Conservation (phyloP, 1,139 yeast species). For the Kluyveromyces sp. region DNA sequence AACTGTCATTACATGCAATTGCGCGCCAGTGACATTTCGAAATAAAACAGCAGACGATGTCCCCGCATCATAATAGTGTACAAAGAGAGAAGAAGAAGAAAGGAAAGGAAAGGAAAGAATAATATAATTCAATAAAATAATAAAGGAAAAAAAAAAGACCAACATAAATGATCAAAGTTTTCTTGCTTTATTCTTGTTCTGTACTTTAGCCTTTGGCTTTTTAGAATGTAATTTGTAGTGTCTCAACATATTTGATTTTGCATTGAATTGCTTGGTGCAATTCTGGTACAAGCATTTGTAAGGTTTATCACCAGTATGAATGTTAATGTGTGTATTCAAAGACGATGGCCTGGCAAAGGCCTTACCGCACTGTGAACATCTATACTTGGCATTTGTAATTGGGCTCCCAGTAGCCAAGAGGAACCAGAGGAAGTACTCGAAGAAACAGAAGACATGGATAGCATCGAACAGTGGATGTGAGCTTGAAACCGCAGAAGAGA, state of each 20-base stretch:
- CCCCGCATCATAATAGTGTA: too few relatives aligned
- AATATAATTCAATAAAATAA: too few relatives aligned
- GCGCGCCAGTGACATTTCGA: not conserved
- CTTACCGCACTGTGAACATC: constrained; percentile 64
- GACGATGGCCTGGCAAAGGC: constrained; percentile 77
- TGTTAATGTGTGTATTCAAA: constrained; percentile 68
- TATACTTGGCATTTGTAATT: constrained; percentile 9
- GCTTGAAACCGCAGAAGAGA: too few relatives aligned
- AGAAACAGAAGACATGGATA: not conserved
- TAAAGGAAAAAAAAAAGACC: too few relatives aligned
- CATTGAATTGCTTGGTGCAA: constrained; percentile 69
- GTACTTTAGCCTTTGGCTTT: not conserved
- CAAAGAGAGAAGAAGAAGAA: too few relatives aligned
- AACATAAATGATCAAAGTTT: too few relatives aligned
- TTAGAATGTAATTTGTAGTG: constrained; percentile 56
- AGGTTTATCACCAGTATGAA: constrained; percentile 85
- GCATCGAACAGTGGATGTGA: not conserved
- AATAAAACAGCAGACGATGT: not conserved
- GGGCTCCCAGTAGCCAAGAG: not conserved
- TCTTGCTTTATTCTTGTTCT: not conserved
- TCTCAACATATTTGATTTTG: constrained; percentile 72
- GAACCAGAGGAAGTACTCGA: not conserved
- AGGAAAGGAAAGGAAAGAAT: not conserved
- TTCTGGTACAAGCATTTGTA: constrained; percentile 57
- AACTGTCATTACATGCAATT: not conserved